phyloP scores from a whole-genome alignment of 169 alveolate genomes.

The Plasmodium knowlesi region DNA sequence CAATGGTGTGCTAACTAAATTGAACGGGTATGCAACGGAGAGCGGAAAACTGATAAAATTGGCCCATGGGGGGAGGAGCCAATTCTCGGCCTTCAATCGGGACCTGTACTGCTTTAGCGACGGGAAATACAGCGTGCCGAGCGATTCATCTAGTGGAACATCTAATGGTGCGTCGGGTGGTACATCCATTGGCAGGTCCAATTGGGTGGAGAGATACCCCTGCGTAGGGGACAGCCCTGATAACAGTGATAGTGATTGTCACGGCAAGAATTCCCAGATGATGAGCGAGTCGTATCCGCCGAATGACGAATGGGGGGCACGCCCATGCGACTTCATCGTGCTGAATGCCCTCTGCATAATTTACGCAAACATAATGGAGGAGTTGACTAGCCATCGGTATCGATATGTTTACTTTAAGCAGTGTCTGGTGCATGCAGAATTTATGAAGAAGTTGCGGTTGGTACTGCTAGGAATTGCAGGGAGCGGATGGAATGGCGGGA shows the following conservation, averaged over 20 bases:
- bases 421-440: slow-evolving; percentile 20
- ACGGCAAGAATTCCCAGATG: neutral
- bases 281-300: neutral
- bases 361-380: slow-evolving; percentile 44
- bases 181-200: no score
- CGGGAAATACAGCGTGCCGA: neutral
- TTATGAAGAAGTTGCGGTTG: slow-evolving; percentile 21
- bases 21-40: neutral
- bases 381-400: slow-evolving; percentile 13
- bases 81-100: slow-evolving; percentile 10
- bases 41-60: neutral
- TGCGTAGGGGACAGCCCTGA: neutral
- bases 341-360: slow-evolving; percentile 27
- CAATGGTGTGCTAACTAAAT: slow-evolving; percentile 24
- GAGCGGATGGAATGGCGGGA: neutral
- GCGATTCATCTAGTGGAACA: neutral
- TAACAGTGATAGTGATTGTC: neutral
- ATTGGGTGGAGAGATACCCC: neutral
- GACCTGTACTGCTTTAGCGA: neutral
- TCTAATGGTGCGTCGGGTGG: neutral
- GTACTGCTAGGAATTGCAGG: neutral
- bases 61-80: neutral
- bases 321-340: slow-evolving; percentile 2
- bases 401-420: slow-evolving; percentile 32
- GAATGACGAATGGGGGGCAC: neutral